phyloP scores from a whole-genome alignment of 179 eudicot genomes.

The Camellia oleifera region DNA sequence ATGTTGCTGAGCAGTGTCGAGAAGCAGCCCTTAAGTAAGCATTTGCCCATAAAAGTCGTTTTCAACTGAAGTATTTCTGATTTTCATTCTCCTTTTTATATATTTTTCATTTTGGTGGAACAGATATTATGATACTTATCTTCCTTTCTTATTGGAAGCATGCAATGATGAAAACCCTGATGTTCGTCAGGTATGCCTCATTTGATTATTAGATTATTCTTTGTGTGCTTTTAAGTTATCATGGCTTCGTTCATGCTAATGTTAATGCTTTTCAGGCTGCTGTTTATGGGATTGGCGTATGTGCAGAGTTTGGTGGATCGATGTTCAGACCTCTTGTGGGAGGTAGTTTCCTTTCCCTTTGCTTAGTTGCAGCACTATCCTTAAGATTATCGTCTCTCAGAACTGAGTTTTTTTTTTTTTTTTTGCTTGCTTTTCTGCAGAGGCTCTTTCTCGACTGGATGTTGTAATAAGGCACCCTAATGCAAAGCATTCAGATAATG shows the following conservation, averaged over 20 bases:
- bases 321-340: conserved; percentile 71
- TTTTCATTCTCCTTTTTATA: not conserved
- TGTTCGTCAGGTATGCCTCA: conserved; percentile 69
- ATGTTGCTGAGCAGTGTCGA: conserved; percentile 86
- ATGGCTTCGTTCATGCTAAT: not conserved
- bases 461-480: conserved; percentile 65
- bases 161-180: conserved; percentile 84
- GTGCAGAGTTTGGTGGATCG: conserved; percentile 86
- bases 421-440: conserved; percentile 30
- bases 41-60: not conserved
- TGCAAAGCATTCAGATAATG: conserved; percentile 61
- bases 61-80: not conserved
- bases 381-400: not conserved
- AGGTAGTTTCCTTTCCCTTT: conserved; percentile 33
- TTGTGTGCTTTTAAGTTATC: not conserved
- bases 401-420: not conserved
- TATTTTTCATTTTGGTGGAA: conserved; percentile 4
- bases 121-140: conserved; percentile 83
- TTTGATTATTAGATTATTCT: not conserved
- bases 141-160: conserved; percentile 87
- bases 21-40: conserved; percentile 82
- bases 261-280: conserved; percentile 56
- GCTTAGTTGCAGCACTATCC: not conserved
- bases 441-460: conserved; percentile 81
- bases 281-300: conserved; percentile 85